Evolutionary conservation across 176 grass and related monocot genomes (phyloP).

Genomic region (Carex parvula): DNA sequence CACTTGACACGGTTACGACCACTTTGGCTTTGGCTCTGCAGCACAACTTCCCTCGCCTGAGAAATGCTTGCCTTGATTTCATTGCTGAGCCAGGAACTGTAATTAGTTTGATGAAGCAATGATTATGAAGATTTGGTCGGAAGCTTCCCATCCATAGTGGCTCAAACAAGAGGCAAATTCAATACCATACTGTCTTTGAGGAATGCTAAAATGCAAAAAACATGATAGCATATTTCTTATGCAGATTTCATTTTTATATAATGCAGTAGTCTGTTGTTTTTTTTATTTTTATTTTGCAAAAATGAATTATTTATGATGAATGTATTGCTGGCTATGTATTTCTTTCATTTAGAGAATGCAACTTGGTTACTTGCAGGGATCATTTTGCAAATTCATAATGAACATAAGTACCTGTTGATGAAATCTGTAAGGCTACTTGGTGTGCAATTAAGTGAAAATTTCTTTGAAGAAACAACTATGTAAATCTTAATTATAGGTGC

Average conservation of each 20-base stretch:
- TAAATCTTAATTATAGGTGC: too few relatives aligned
- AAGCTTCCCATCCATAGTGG: not conserved
- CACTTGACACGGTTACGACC: not conserved
- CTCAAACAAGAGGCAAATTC: not conserved
- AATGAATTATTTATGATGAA: not conserved
- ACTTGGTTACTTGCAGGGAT: too few relatives aligned
- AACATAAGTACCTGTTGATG: too few relatives aligned
- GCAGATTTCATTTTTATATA: too few relatives aligned
- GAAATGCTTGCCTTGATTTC: not conserved
- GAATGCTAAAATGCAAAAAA: not conserved
- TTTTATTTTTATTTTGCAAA: not conserved
- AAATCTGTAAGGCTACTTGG: too few relatives aligned
- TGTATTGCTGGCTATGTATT: too few relatives aligned
- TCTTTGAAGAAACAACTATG: too few relatives aligned
- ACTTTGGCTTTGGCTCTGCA: not conserved
- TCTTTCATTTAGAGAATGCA: too few relatives aligned
- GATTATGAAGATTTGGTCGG: not conserved
- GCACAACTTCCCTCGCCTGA: not conserved
- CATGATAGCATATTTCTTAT: not conserved
- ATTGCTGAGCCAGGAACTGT: not conserved
- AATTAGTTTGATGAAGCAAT: not conserved
- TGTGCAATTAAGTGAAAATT: too few relatives aligned
- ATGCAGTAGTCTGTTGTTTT: not conserved
- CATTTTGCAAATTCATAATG: too few relatives aligned
- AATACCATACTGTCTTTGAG: not conserved